Base-by-base conservation (phyloP, 2,329 filamentous ascomycete genomes). In the Colletotrichum nymphaeae region DNA sequence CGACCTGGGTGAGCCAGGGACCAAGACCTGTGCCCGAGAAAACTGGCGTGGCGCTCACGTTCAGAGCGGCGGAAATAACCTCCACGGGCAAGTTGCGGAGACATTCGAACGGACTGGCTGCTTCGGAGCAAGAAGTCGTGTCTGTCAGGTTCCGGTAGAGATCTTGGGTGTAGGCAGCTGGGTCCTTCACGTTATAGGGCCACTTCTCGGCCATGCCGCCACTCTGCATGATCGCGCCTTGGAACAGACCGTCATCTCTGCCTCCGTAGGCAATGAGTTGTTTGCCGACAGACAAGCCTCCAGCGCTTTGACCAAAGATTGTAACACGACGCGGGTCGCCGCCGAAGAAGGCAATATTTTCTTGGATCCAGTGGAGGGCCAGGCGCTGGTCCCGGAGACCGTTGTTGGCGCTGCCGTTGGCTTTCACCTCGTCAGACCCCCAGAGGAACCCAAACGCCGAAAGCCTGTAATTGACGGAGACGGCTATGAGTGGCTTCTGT, bases 341-440 rank as follows among this genome's bases (percentile, higher is more conserved):
- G 12, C 90, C 88, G 74, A 91, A 91, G 79, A 83, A 57, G 32
- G 80, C 78, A 58, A 93, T 92, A 72, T 93, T 83, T 37, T 86
- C 81, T 77, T 89, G 85, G 0, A 93, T 86, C 92, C 92, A 93
- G 57, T 87, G 78, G 49, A 93, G 79, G 1, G 88, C 83, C 42
- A 88, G 85, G n/a, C 90, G 84, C 80, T 93, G 91, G 76, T 93
- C 91, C 2, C 92, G 82, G 6, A 93, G 79, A 0, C 92, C 92
- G 2, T 84, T 89, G 77, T 93, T 93, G 8, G 92, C 83, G 62
- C 87, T 85, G 0, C 91, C 91, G 75, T 89, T 82, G 5, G 81
- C 78, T 52, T 86, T 84, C 11, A 93, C 84, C 37, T 87, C 83
- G 42, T 49, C 42, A 46, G 89, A 85, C 63, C 89, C 87, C 0